Evolutionary conservation across 345 rosid genomes (phyloP).

Genomic region (Murraya paniculata): DNA sequence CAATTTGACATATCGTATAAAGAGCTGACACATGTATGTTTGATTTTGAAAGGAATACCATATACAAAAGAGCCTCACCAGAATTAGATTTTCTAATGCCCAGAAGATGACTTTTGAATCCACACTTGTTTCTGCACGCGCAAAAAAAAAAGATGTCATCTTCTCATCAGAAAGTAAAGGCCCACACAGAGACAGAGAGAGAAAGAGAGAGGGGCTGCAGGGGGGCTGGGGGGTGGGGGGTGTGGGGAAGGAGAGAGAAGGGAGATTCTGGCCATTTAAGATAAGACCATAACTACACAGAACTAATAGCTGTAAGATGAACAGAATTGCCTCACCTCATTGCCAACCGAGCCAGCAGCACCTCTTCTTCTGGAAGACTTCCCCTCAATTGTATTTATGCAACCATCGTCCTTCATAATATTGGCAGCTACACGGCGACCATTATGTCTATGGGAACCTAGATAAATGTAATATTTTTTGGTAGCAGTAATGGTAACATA

Average conservation of each 20-base stretch:
- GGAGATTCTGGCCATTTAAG: background rate
- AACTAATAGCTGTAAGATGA: background rate
- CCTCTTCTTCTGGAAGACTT: conserved; percentile 63
- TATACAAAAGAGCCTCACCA: conserved; percentile 24
- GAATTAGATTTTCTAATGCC: conserved; percentile 40
- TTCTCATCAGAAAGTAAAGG: background rate
- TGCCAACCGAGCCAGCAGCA: conserved; percentile 44
- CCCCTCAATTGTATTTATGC: conserved; percentile 33
- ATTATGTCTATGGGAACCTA: conserved; percentile 44
- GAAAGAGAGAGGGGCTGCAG: background rate
- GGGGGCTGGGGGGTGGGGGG: too few species aligned
- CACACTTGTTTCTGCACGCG: conserved; percentile 74
- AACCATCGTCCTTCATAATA: conserved; percentile 38
- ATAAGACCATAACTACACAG: background rate
- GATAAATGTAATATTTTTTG: conserved; percentile 10
- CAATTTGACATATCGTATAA: background rate
- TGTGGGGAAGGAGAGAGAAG: background rate
- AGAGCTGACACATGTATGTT: background rate
- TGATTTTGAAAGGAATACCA: background rate
- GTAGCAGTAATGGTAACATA: background rate
- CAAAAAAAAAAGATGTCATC: conserved; percentile 13
- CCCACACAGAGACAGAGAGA: background rate
- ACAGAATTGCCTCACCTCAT: conserved; percentile 47
- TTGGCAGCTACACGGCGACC: conserved; percentile 39
- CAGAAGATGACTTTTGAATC: conserved; percentile 74